Evolutionary conservation across 768 basidiomycete genomes (phyloP), one percentile per base, ranked within the genome.

Genomic region (Daedaleopsis nitida): DNA sequence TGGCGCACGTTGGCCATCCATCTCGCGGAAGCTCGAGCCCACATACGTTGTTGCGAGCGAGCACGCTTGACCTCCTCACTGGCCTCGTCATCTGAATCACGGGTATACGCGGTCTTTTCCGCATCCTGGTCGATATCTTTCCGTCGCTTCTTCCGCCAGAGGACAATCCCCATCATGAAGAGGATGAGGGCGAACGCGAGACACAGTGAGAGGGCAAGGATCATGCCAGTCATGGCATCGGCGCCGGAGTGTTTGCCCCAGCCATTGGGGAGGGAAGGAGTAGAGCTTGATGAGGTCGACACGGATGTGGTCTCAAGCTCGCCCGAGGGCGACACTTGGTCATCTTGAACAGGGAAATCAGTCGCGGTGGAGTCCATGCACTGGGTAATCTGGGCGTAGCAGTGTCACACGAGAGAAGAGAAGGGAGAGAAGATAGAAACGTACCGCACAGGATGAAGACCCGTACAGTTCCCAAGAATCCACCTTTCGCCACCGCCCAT

Each of bases 1-100:
- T 83, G 78, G 27, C 84, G 83, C 11, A 83, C 80, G 55, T 86
- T 85, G 3, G 82, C 83, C 64, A 79, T 85, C 90, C 90, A 92
- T 47, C 87, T 81, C 9, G 84, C 85, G 1, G 83, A 85, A 2
- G 89, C 88, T 60, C 75, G 80, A 0, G 81, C 79, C 88, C 88
- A 90, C 51, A 86, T 66, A 65, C 82, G 84, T 70, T 86, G 82
- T 62, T 83, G 83, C 5, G 70, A 69, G 55, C 78, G 82, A 9
- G 73, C 70, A 50, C 85, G 83, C 61, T 77, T 80, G 61, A 64
- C 27, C 43, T 66, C 67, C n/a, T 69, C 68, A 34, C 50, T 39
- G 39, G 63, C 62, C 1, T 84, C 81, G 44, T 73, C 71, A 6
- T 64, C 70, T 48, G 71, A 75, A 39, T 72, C 74, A 23, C 70